Conservation (phyloP, 306 rosid genomes). For the Glycyrrhiza uralensis region DNA sequence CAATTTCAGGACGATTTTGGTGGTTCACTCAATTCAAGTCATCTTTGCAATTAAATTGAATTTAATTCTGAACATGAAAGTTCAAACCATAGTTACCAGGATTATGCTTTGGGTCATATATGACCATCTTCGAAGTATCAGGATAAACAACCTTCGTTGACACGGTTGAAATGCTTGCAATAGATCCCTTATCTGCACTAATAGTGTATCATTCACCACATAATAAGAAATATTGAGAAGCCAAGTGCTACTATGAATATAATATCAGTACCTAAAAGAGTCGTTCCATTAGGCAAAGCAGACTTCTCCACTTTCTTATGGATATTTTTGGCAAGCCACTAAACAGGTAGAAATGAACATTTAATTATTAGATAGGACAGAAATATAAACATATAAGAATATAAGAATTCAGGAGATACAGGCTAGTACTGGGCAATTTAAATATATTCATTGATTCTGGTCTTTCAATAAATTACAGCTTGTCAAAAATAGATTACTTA, state of each 20-base stretch:
- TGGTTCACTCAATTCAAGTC: no score
- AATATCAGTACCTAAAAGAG: conserved; percentile 50
- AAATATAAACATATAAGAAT: background rate
- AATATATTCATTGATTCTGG: background rate
- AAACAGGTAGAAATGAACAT: conserved; percentile 32
- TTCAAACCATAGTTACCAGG: no score
- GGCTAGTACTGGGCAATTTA: background rate
- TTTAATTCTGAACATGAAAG: no score
- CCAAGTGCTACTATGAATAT: conserved; percentile 2
- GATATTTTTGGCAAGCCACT: conserved; percentile 84
- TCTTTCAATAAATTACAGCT: background rate
- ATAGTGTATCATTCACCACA: conserved; percentile 18
- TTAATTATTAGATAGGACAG: conserved; percentile 10
- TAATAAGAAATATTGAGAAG: conserved; percentile 21
- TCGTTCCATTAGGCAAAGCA: conserved; percentile 42
- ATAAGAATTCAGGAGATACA: background rate
- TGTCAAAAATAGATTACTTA: background rate
- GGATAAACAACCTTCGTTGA: conserved; percentile 68
- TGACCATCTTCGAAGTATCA: conserved; percentile 76
- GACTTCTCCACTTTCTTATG: conserved; percentile 55
- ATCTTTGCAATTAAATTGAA: no score
- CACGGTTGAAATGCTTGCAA: conserved; percentile 38
- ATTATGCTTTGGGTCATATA: conserved; percentile 83
- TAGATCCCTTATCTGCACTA: conserved; percentile 53
- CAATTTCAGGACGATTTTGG: no score